These are phyloP conservation scores for Moesziomyces globuligerus DNA, from an alignment of 1,284 basidiomycete genomes.

Conservation along the genomic window DNA sequence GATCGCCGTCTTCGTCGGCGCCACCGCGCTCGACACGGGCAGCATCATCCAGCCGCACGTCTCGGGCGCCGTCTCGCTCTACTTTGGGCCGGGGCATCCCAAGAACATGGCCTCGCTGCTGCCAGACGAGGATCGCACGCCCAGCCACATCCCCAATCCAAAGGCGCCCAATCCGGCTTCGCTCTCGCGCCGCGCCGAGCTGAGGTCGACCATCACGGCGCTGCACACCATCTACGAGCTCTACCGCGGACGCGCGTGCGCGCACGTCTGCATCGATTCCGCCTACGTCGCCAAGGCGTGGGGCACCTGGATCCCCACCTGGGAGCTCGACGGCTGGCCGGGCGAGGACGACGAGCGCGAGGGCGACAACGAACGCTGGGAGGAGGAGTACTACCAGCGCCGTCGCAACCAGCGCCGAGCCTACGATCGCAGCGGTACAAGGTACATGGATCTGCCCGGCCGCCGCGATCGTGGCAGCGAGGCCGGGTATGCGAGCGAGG, in stretches of 20 bases:
- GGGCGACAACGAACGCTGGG: constrained; percentile 21
- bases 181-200: constrained; percentile 52
- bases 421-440: constrained; percentile 17
- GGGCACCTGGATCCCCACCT: constrained; percentile 61
- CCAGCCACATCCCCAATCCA: constrained; percentile 47
- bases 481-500: constrained; percentile 34
- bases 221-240: constrained; percentile 51
- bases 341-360: constrained; percentile 47
- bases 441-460: constrained; percentile 25
- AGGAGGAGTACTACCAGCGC: constrained; percentile 31
- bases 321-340: constrained; percentile 60
- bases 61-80: constrained; percentile 40
- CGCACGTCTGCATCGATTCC: constrained; percentile 60
- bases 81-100: constrained; percentile 49
- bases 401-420: constrained; percentile 25
- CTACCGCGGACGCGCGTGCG: constrained; percentile 48
- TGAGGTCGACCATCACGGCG: constrained; percentile 47
- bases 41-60: constrained; percentile 49
- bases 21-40: constrained; percentile 45
- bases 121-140: constrained; percentile 40
- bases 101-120: constrained; percentile 50
- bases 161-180: constrained; percentile 44
- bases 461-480: constrained; percentile 13
- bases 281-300: constrained; percentile 63
- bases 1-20: constrained; percentile 55